These are phyloP conservation scores for Hygrophorus pudorinus DNA, from an alignment of 768 basidiomycete genomes.

Conservation along the genomic window DNA sequence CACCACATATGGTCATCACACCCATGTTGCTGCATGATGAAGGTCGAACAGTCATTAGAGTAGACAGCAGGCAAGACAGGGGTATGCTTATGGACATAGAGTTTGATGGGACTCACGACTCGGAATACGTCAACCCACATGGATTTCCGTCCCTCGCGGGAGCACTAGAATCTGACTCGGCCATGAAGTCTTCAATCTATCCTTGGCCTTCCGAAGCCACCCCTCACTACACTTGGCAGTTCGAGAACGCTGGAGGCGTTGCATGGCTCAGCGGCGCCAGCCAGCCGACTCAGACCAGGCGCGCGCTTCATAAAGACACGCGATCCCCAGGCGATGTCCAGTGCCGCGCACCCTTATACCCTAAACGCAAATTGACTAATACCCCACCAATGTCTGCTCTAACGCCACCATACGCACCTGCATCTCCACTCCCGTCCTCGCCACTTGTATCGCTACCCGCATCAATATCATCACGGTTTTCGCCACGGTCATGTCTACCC, in stretches of 20 bases:
- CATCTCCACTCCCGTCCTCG: not conserved
- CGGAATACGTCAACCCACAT: too few species aligned
- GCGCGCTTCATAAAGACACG: too few species aligned
- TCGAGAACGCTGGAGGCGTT: too few species aligned
- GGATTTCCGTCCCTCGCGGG: too few species aligned
- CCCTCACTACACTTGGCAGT: too few species aligned
- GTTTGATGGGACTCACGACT: not conserved
- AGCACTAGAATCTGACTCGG: too few species aligned
- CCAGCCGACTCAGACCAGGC: too few species aligned
- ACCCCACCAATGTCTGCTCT: not conserved
- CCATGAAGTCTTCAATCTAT: too few species aligned
- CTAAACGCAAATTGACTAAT: not conserved
- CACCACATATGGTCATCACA: not conserved
- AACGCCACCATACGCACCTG: not conserved
- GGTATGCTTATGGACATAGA: not conserved
- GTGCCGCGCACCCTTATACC: not conserved
- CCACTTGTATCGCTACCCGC: slow-evolving; percentile 10
- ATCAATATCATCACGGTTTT: slow-evolving; percentile 6
- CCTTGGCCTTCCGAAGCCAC: too few species aligned
- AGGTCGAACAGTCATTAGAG: not conserved
- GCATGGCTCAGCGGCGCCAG: too few species aligned
- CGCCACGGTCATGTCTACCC: slow-evolving; percentile 10
- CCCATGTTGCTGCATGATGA: not conserved
- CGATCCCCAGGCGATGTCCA: too few species aligned
- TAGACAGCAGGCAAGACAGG: not conserved